Conservation (phyloP, 1,139 yeast genomes). For the Pichia sp. region DNA sequence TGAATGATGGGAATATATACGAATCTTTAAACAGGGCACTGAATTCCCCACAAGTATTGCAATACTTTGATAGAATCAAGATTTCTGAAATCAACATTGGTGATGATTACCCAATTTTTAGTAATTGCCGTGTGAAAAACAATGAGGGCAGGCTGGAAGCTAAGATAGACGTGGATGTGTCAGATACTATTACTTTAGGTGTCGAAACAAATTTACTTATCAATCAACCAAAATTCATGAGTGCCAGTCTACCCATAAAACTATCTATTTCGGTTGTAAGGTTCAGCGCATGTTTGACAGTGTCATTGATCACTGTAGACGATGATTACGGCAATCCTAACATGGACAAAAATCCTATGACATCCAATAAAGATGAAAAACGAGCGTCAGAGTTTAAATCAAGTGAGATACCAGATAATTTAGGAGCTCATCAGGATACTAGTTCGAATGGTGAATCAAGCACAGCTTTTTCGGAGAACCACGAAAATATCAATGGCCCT, state of each 20-base stretch:
- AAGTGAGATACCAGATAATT: background rate
- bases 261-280: conserved; percentile 83
- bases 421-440: background rate
- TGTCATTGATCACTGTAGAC: conserved; percentile 53
- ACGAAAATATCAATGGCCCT: background rate
- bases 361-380: background rate
- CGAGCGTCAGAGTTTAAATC: background rate
- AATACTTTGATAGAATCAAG: conserved; percentile 69
- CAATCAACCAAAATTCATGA: conserved; percentile 79
- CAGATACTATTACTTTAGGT: conserved; percentile 87
- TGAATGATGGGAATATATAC: conserved; percentile 76
- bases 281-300: conserved; percentile 88
- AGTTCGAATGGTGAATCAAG: background rate
- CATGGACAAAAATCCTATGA: conserved; percentile 1
- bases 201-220: conserved; percentile 77
- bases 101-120: conserved; percentile 90
- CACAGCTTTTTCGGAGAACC: background rate
- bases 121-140: conserved; percentile 81
- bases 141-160: conserved; percentile 67
- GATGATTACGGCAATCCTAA: conserved; percentile 1
- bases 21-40: conserved; percentile 56
- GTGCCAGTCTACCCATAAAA: conserved; percentile 82
- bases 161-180: conserved; percentile 85
- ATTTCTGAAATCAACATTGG: conserved; percentile 91
- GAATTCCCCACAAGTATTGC: conserved; percentile 34